Conservation (phyloP, 805 yeast genomes). For the Yamadazyma olivae region DNA sequence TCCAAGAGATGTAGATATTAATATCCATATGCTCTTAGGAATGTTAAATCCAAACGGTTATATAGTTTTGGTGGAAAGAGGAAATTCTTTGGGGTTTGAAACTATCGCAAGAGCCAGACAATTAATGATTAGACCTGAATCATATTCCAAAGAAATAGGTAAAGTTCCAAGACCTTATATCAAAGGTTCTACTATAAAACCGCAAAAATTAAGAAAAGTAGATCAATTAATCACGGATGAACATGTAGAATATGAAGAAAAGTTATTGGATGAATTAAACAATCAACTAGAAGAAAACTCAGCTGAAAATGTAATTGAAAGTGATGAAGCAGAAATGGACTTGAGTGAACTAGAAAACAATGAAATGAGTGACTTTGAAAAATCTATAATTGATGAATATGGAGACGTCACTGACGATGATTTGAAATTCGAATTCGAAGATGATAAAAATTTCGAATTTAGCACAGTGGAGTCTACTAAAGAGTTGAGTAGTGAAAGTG, state of each 20-base stretch:
- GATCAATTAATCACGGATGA: slow-evolving; percentile 36
- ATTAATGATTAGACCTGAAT: slow-evolving; percentile 82
- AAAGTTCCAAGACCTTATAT: slow-evolving; percentile 71
- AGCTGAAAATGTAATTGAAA: too few relatives aligned
- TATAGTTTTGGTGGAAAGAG: slow-evolving; percentile 78
- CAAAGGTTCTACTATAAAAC: slow-evolving; percentile 45
- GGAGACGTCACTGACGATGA: slow-evolving; percentile 45
- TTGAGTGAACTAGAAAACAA: slow-evolving; percentile 1
- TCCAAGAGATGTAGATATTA: slow-evolving; percentile 72
- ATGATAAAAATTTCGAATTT: slow-evolving; percentile 26
- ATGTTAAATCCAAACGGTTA: slow-evolving; percentile 77
- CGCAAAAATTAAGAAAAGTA: slow-evolving; percentile 32
- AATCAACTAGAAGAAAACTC: too few relatives aligned
- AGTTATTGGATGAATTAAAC: slow-evolving; percentile 25
- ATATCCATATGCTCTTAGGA: slow-evolving; percentile 54
- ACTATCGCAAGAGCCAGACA: slow-evolving; percentile 87
- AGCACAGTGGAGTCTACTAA: slow-evolving; percentile 13
- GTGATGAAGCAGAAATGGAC: slow-evolving; percentile 16
- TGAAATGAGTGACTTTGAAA: slow-evolving; percentile 9
- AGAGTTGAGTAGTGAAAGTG: slow-evolving; percentile 18
- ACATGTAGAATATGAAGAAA: slow-evolving; percentile 29
- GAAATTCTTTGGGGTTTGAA: slow-evolving; percentile 88
- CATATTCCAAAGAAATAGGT: slow-evolving; percentile 49
- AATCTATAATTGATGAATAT: slow-evolving; percentile 28
- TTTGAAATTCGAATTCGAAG: slow-evolving; percentile 47